Conservation (phyloP, 805 yeast genomes). For the Nadsonia fulvescens region DNA sequence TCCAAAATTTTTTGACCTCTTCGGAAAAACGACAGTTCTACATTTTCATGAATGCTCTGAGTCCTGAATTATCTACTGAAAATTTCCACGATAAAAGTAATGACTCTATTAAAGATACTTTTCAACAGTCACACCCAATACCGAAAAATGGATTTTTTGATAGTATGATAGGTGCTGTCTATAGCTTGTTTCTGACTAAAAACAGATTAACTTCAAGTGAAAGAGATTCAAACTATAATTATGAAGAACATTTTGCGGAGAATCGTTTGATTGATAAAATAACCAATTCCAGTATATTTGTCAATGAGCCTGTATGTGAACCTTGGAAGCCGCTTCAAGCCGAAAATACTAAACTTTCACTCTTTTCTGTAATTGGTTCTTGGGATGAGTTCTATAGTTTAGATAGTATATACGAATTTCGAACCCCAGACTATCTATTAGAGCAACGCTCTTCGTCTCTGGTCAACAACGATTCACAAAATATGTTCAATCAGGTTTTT, state of each 20-base stretch:
- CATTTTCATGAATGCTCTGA: slow-evolving; percentile 6
- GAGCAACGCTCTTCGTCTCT: no score
- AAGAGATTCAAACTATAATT: not conserved
- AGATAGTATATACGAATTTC: slow-evolving; percentile 11
- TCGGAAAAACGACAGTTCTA: slow-evolving; percentile 11
- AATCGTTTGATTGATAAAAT: not conserved
- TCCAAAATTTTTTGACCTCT: no score
- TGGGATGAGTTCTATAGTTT: slow-evolving; percentile 17
- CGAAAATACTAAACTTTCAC: not conserved
- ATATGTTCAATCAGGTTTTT: no score
- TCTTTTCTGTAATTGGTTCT: slow-evolving; percentile 19
- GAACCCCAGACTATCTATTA: slow-evolving; percentile 9
- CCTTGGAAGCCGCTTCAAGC: slow-evolving; percentile 3
- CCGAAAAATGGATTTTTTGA: no score
- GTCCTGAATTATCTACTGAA: not conserved
- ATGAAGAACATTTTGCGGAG: not conserved
- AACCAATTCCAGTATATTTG: not conserved
- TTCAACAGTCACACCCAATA: no score
- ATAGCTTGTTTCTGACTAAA: not conserved
- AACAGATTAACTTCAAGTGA: no score
- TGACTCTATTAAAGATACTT: no score
- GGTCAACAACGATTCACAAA: no score
- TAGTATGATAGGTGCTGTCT: slow-evolving; percentile 1
- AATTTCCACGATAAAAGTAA: slow-evolving; percentile 1
- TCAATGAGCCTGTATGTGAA: slow-evolving; percentile 1